Conservation (phyloP, 2,329 filamentous ascomycete genomes). For the Berkeleyomyces basicola region DNA sequence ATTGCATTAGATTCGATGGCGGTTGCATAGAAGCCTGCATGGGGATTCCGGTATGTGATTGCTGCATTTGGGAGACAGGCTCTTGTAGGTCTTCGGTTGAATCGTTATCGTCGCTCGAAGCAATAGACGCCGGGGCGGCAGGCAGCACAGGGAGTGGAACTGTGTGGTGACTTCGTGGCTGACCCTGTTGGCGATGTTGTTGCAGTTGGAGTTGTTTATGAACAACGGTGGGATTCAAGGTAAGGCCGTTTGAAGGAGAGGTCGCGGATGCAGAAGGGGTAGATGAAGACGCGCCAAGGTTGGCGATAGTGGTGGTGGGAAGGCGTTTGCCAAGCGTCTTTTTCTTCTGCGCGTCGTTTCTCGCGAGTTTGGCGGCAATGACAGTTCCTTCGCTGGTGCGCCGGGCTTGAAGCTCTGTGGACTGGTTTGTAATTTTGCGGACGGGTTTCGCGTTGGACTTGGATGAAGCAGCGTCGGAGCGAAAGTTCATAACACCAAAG, state of each 20-base stretch:
- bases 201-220: background rate
- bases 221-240: background rate
- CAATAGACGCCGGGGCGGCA: background rate
- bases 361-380: conserved; percentile 38
- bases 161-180: background rate
- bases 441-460: conserved; percentile 22
- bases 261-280: background rate
- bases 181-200: background rate
- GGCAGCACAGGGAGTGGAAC: background rate
- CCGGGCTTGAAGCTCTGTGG: conserved; percentile 37
- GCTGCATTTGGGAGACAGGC: conserved; percentile 4
- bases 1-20: conserved; percentile 3
- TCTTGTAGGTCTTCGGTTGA: background rate
- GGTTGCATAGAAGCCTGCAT: conserved; percentile 3
- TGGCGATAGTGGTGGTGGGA: background rate
- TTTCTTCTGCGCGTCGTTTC: conserved; percentile 32
- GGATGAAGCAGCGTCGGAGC: conserved; percentile 4
- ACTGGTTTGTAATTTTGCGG: conserved; percentile 19
- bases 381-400: conserved; percentile 45
- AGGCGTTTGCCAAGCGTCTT: background rate
- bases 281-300: background rate
- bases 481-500: conserved; percentile 47
- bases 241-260: background rate
- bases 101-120: background rate
- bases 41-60: conserved; percentile 2